Evolutionary conservation across 495 filamentous ascomycete genomes (phyloP).

Genomic region (Astrothelium macrocarpum): DNA sequence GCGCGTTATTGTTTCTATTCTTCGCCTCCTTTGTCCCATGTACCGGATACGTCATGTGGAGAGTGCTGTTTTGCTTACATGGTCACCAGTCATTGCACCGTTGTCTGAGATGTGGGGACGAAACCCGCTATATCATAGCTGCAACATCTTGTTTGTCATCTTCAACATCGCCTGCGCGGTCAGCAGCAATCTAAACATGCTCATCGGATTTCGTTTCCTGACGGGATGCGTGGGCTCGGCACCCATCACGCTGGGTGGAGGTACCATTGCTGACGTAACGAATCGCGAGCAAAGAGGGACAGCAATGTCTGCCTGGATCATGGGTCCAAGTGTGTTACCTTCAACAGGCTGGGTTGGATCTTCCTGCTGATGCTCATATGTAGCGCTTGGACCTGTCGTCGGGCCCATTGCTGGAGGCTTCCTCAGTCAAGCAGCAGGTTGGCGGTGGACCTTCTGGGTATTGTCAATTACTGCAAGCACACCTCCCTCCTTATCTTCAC

Average conservation of each 20-base stretch:
- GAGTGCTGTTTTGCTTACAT: background rate
- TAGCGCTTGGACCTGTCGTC: conserved; percentile 21
- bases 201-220: conserved; percentile 41
- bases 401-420: conserved; percentile 39
- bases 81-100: conserved; percentile 44
- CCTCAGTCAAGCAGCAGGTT: conserved; percentile 25
- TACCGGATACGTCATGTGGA: too few relatives aligned
- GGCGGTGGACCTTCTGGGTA: conserved; percentile 33
- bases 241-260: conserved; percentile 39
- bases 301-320: conserved; percentile 39
- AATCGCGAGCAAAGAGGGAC: conserved; percentile 34
- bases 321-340: conserved; percentile 31
- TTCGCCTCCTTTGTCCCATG: too few relatives aligned
- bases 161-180: conserved; percentile 41
- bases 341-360: background rate
- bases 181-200: conserved; percentile 31
- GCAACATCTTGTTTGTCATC: conserved; percentile 38
- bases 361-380: background rate
- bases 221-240: conserved; percentile 36
- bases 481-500: background rate
- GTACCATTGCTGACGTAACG: conserved; percentile 40
- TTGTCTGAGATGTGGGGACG: conserved; percentile 56
- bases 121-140: conserved; percentile 39
- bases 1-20: too few relatives aligned
- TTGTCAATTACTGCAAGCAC: conserved; percentile 26